phyloP scores from a whole-genome alignment of 2,329 filamentous ascomycete species.

The Pseudogymnoascus sp. region DNA sequence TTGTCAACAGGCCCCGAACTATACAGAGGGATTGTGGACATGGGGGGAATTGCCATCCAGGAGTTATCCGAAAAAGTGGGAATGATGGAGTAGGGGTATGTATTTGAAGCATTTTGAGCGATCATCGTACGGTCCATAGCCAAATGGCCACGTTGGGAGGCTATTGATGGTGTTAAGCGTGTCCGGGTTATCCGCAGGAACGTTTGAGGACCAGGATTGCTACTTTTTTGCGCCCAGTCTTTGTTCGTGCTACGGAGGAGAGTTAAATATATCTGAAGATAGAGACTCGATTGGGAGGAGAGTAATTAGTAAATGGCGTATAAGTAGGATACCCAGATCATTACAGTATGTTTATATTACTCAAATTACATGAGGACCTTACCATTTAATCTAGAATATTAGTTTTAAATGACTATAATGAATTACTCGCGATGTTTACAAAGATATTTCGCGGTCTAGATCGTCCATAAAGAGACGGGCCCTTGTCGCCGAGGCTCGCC shows the following conservation, averaged over 20 bases:
- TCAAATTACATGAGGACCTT: not conserved
- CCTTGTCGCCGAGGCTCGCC: not conserved
- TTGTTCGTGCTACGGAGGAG: not conserved
- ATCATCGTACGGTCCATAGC: not conserved
- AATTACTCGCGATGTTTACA: not conserved
- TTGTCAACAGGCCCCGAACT: not conserved
- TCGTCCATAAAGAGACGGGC: not conserved
- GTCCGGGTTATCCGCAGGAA: not conserved
- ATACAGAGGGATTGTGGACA: not conserved
- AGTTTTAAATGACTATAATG: not conserved
- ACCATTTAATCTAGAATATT: not conserved
- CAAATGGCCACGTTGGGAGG: not conserved
- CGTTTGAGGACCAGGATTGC: not conserved
- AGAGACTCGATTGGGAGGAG: not conserved
- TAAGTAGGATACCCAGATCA: not conserved
- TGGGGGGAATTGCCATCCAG: not conserved
- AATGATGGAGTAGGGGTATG: not conserved
- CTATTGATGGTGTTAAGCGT: not conserved
- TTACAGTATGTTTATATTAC: not conserved
- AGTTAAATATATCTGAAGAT: not conserved
- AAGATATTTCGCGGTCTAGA: not conserved
- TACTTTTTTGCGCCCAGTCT: not conserved
- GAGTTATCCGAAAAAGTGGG: not conserved
- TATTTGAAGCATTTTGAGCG: not conserved
- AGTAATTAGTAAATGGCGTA: not conserved